phyloP scores from a whole-genome alignment of 2,329 filamentous ascomycete species.

The Xylaria sp. region DNA sequence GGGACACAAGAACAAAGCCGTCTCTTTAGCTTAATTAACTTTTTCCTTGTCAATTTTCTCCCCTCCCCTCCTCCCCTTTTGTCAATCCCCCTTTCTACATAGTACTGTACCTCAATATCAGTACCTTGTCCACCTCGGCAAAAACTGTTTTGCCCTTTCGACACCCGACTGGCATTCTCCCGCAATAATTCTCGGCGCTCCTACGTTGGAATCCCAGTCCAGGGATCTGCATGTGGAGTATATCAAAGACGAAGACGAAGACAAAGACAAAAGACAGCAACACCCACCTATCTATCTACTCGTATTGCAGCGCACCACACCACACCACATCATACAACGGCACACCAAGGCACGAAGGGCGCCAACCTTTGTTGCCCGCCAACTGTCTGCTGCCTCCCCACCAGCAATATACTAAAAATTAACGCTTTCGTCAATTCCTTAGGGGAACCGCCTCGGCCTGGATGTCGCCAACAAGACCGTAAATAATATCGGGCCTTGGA shows the following conservation, averaged over 20 bases:
- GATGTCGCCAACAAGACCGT: conserved; percentile 64
- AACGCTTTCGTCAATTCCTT: conserved; percentile 51
- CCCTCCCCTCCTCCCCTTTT: conserved; percentile 1
- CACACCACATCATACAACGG: conserved; percentile 6
- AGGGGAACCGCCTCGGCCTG: conserved; percentile 12
- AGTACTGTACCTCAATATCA: neutral
- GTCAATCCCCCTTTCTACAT: conserved; percentile 6
- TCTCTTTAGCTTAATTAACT: conserved; percentile 26
- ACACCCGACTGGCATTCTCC: conserved; percentile 28
- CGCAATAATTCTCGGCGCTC: conserved; percentile 12
- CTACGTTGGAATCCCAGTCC: conserved; percentile 17
- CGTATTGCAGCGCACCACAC: conserved; percentile 2
- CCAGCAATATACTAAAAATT: conserved; percentile 47
- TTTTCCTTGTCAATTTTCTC: conserved; percentile 14
- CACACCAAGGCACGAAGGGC: neutral
- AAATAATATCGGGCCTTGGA: conserved; percentile 54
- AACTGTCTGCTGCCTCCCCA: conserved; percentile 44
- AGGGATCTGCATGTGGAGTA: conserved; percentile 18
- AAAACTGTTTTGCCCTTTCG: conserved; percentile 17
- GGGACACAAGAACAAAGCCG: conserved; percentile 21
- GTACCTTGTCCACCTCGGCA: conserved; percentile 8
- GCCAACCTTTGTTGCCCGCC: conserved; percentile 24
- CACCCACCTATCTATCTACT: neutral
- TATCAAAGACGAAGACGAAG: conserved; percentile 16
- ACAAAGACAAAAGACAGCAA: conserved; percentile 10